phyloP scores from a whole-genome alignment of 495 filamentous ascomycete species.

The Xanthoparmelia taractica region DNA sequence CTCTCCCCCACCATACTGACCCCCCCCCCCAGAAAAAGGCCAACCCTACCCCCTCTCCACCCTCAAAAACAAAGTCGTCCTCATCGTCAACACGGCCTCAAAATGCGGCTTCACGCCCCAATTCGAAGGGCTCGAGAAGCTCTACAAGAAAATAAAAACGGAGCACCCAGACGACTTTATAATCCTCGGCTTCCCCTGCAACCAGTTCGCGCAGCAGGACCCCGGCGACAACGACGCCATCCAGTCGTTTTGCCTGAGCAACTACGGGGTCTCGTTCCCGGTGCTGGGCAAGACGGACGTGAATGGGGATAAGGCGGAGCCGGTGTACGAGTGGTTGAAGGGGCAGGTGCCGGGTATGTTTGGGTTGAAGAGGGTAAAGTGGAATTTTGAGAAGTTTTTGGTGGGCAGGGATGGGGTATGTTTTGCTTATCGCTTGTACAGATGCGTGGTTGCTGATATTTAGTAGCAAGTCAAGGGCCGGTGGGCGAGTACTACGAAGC shows the following conservation, averaged over 20 bases:
- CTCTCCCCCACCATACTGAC: conserved; percentile 18
- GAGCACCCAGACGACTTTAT: conserved; percentile 66
- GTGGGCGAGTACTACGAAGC: conserved; percentile 82
- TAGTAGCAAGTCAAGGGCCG: conserved; percentile 55
- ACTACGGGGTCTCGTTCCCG: conserved; percentile 94
- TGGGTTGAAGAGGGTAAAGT: conserved; percentile 85
- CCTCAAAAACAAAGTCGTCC: conserved; percentile 83
- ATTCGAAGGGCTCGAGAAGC: conserved; percentile 79
- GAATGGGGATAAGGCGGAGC: conserved; percentile 74
- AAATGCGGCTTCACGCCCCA: conserved; percentile 99
- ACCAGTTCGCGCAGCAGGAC: conserved; percentile 91
- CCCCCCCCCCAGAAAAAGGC: conserved; percentile 57
- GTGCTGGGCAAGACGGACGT: conserved; percentile 87
- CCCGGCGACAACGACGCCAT: conserved; percentile 81
- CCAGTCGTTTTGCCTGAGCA: conserved; percentile 82
- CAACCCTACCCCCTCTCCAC: conserved; percentile 55
- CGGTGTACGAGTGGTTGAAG: conserved; percentile 87
- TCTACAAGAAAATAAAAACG: conserved; percentile 71
- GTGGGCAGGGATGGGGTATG: conserved; percentile 64
- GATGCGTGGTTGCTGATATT: conserved; percentile 16
- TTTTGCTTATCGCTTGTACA: conserved; percentile 34
- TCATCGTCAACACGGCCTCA: conserved; percentile 96
- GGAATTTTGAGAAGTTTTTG: conserved; percentile 98
- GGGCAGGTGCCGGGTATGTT: conserved; percentile 70
- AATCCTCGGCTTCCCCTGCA: conserved; percentile 95